These are phyloP conservation scores for Sporothrix curviconia DNA, from an alignment of 2,329 filamentous ascomycete genomes.

Conservation along the genomic window DNA sequence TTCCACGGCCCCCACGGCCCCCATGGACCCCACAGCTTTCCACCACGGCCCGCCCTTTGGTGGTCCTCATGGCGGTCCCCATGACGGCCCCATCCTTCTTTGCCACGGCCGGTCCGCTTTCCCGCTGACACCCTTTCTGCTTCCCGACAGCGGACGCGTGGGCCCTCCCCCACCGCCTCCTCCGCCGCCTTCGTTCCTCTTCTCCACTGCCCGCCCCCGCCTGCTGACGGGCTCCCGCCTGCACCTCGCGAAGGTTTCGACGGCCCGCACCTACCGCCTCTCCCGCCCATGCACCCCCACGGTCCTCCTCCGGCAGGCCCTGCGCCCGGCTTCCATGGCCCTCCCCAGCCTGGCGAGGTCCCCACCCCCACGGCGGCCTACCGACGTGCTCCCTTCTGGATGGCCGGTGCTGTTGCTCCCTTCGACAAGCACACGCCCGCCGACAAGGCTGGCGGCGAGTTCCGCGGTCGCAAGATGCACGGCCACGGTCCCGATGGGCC, in stretches of 20 bases:
- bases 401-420: not conserved
- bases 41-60: not conserved
- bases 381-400: not conserved
- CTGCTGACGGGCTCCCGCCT: not conserved
- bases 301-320: conserved; percentile 16
- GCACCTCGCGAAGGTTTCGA: not conserved
- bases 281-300: conserved; percentile 1
- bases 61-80: not conserved
- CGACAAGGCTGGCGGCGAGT: not conserved
- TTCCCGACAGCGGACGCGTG: not conserved
- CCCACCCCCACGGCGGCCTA: not conserved
- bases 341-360: not conserved
- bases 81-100: not conserved
- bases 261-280: not conserved
- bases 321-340: not conserved
- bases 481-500: not conserved
- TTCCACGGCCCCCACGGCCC: conserved; percentile 6
- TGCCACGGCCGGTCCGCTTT: not conserved
- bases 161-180: conserved; percentile 4
- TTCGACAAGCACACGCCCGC: not conserved
- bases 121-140: not conserved
- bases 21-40: conserved; percentile 8
- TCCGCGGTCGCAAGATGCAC: conserved; percentile 9
- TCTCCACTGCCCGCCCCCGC: conserved; percentile 20
- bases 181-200: conserved; percentile 18